Base-by-base conservation (phyloP, 805 yeast genomes). In the Kluyveromyces wickerhamii region DNA sequence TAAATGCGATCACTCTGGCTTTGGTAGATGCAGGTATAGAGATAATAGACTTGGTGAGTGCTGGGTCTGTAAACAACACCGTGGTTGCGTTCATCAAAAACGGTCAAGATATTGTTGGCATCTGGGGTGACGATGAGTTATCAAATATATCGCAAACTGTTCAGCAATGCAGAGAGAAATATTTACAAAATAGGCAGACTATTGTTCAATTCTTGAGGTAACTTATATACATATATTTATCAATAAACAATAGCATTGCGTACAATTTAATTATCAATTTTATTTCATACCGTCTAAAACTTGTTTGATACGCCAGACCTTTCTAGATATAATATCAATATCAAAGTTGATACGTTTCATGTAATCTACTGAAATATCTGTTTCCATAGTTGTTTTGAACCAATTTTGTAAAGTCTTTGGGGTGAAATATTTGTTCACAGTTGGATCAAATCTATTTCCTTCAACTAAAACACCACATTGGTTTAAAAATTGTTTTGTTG, bases 1-100 rank as follows among this genome's bases (percentile, higher is more conserved):
- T 54, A 3, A 49, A 46, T 22, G 49, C 57, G 24, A 69, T 83
- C 0, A 73, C 82, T 3, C 53, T 86, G 33, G 94, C 96, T 0
- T 57, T 92, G 37, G 77, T 83, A 0, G 92, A 92, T 57, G 79
- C 96, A 0, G 87, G 87, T 6, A 76, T 89, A 18, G 94, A 88
- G 47, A 54, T 86, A 19, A 66, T 72, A 36, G 94, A 88, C 49
- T 62, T 87, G 41, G 88, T 87, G 1, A 72, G 86, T 6, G 68
- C 79, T 41, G 82, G 85, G 2, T 68, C 44, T 34, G 50, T 66
- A 41, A 60, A 64, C n/a, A 55, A 54, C 21, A 54, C 49, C 29
- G 70, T 74, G 33, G 63, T 71, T 13, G 65, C 78, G 38, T 74
- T 69, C 41, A 66, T 72, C 54, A 71, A 71, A 41, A 68, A 73